phyloP scores from a whole-genome alignment of 2,329 filamentous ascomycete species.

The Gremmenia infestans region DNA sequence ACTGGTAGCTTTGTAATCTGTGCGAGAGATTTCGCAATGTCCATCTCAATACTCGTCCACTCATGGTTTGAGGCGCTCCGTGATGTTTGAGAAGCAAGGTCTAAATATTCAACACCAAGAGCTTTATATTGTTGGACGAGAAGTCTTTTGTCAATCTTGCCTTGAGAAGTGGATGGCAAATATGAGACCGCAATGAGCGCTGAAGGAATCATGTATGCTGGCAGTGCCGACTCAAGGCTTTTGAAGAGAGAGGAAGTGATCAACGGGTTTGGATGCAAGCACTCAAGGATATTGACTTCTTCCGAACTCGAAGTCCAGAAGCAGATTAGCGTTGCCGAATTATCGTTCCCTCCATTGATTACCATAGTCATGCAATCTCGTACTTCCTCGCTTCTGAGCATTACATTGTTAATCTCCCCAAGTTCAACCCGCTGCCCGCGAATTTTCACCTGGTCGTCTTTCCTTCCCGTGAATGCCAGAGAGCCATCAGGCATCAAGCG shows the following conservation, averaged over 20 bases:
- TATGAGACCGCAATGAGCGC: constrained; percentile 63
- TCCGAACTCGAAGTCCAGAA: constrained; percentile 57
- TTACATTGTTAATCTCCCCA: constrained; percentile 63
- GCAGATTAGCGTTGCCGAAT: constrained; percentile 53
- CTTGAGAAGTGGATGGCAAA: constrained; percentile 68
- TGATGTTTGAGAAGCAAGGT: constrained; percentile 26
- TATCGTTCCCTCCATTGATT: constrained; percentile 36
- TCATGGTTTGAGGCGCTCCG: constrained; percentile 16
- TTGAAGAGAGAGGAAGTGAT: constrained; percentile 47
- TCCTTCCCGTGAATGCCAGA: constrained; percentile 65
- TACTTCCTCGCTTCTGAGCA: constrained; percentile 49
- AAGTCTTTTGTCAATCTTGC: constrained; percentile 62
- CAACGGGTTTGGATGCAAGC: constrained; percentile 35
- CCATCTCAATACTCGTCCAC: constrained; percentile 52
- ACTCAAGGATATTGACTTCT: constrained; percentile 3
- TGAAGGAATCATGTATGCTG: constrained; percentile 75
- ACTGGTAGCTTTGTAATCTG: constrained; percentile 42
- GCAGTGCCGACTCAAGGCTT: constrained; percentile 51
- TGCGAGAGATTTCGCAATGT: constrained; percentile 51
- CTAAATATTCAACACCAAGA: constrained; percentile 43
- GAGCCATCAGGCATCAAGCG: constrained; percentile 73
- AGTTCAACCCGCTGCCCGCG: constrained; percentile 77
- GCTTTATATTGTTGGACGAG: constrained; percentile 45
- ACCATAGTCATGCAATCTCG: constrained; percentile 62
- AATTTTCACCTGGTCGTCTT: constrained; percentile 78